phyloP scores from a whole-genome alignment of 2,329 filamentous ascomycete species.

The Alternaria ventricosa region DNA sequence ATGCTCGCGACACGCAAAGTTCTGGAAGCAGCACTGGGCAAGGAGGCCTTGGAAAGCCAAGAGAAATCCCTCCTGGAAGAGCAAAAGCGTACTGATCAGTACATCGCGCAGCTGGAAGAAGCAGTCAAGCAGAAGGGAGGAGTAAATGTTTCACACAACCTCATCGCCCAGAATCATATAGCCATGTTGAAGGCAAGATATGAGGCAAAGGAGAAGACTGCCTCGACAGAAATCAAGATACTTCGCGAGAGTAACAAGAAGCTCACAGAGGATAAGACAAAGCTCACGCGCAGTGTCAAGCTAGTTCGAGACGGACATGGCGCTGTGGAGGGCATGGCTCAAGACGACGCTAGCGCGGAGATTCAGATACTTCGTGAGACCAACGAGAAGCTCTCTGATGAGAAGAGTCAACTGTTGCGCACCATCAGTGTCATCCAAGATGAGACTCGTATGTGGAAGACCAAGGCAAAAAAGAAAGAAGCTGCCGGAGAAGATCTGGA shows the following conservation, averaged over 20 bases:
- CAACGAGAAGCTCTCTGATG: not conserved
- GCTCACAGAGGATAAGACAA: not conserved
- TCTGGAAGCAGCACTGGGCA: constrained; percentile 3
- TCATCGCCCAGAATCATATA: not conserved
- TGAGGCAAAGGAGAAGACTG: not conserved
- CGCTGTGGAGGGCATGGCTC: not conserved
- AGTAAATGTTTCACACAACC: not conserved
- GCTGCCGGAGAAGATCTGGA: not conserved
- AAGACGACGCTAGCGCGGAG: not conserved
- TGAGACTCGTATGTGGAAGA: not conserved
- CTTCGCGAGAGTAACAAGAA: not conserved
- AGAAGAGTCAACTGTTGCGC: not conserved
- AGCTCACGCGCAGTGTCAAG: not conserved
- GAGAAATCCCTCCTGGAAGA: not conserved
- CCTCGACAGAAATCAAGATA: constrained; percentile 2
- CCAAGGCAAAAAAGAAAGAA: not conserved
- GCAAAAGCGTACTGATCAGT: constrained; percentile 1
- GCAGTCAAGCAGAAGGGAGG: not conserved
- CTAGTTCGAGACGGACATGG: not conserved
- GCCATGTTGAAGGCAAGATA: constrained; percentile 1
- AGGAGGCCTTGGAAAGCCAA: not conserved
- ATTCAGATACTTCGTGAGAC: not conserved
- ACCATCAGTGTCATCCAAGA: not conserved
- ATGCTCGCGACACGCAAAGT: not conserved
- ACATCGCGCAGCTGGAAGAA: constrained; percentile 4